Conservation (phyloP, 2,329 filamentous ascomycete species). For the Colletotrichum falcatum region DNA sequence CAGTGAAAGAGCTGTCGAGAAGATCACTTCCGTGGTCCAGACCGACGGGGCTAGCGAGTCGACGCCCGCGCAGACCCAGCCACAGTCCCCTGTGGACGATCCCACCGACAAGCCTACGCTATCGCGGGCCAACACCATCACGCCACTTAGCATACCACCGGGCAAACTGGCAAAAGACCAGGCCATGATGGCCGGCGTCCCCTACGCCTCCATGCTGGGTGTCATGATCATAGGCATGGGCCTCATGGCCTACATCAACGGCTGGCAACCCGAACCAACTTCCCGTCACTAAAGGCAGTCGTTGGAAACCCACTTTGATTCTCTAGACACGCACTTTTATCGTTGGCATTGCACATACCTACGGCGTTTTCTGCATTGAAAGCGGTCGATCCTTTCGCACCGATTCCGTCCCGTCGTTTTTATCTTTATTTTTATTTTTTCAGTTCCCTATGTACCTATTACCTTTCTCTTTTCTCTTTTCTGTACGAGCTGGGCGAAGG, state of each 20-base stretch:
- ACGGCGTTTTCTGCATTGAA: slow-evolving; percentile 39
- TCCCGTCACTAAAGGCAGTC: slow-evolving; percentile 47
- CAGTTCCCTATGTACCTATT: slow-evolving; percentile 35
- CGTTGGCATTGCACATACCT: slow-evolving; percentile 36
- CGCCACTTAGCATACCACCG: slow-evolving; percentile 55
- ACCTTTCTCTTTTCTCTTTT: slow-evolving; percentile 3
- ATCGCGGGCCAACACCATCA: slow-evolving; percentile 64
- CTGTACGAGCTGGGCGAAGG: slow-evolving; percentile 29
- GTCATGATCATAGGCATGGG: slow-evolving; percentile 86
- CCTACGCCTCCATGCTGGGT: slow-evolving; percentile 85
- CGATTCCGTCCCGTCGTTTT: slow-evolving; percentile 19
- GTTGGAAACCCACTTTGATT: slow-evolving; percentile 10
- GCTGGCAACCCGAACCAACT: slow-evolving; percentile 72
- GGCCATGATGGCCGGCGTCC: slow-evolving; percentile 68
- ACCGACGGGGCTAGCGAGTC: slow-evolving; percentile 20
- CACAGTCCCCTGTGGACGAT: slow-evolving; percentile 48
- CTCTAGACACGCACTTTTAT: slow-evolving; percentile 30
- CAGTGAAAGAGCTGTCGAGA: slow-evolving; percentile 30
- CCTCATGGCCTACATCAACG: slow-evolving; percentile 88
- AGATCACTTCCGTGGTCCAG: slow-evolving; percentile 14
- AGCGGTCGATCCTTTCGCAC: slow-evolving; percentile 37
- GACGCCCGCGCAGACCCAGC: slow-evolving; percentile 34
- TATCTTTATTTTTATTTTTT: no score
- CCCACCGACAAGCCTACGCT: slow-evolving; percentile 56
- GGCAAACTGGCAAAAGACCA: slow-evolving; percentile 57